Conservation (phyloP, 805 yeast genomes). For the Lipomyces lipofer region DNA sequence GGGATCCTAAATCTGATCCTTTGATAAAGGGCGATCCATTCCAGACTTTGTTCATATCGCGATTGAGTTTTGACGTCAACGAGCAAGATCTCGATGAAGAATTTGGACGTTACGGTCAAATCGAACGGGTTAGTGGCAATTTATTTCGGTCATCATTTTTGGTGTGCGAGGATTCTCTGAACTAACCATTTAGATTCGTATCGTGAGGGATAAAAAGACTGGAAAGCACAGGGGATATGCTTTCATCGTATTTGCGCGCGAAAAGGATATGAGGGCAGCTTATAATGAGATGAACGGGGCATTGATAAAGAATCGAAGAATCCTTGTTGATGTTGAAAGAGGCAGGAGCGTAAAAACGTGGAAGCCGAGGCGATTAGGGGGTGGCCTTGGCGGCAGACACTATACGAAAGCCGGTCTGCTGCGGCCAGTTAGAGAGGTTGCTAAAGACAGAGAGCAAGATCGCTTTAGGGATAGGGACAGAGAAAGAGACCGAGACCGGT, state of each 20-base stretch:
- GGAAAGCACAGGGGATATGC: conserved; percentile 79
- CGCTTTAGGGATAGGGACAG: conserved; percentile 8
- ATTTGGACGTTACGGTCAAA: conserved; percentile 66
- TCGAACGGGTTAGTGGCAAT: conserved; percentile 52
- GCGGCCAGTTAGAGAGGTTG: conserved; percentile 16
- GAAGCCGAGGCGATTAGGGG: conserved; percentile 61
- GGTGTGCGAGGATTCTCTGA: neutral
- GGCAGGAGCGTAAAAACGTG: conserved; percentile 42
- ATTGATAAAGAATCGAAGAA: conserved; percentile 52
- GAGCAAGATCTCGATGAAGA: conserved; percentile 68
- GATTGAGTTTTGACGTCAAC: conserved; percentile 62
- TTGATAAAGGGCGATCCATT: conserved; percentile 70
- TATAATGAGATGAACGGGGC: conserved; percentile 57
- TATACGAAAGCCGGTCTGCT: conserved; percentile 45
- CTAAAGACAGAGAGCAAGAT: conserved; percentile 21
- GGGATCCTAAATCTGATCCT: conserved; percentile 62
- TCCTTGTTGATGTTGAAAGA: conserved; percentile 46
- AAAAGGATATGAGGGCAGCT: conserved; percentile 61
- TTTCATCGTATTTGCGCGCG: conserved; percentile 68
- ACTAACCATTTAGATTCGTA: conserved; percentile 42
- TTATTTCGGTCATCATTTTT: neutral
- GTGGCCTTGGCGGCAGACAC: conserved; percentile 88
- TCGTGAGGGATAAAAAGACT: conserved; percentile 54
- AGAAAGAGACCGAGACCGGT: conserved; percentile 33
- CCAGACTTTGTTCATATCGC: conserved; percentile 72